Percentiles rank a stretch among this genome's conserved stretches.
These are phyloP conservation scores for Fraxinus greggii DNA, from an alignment of 305 asterid genomes.

Conservation along the genomic window DNA sequence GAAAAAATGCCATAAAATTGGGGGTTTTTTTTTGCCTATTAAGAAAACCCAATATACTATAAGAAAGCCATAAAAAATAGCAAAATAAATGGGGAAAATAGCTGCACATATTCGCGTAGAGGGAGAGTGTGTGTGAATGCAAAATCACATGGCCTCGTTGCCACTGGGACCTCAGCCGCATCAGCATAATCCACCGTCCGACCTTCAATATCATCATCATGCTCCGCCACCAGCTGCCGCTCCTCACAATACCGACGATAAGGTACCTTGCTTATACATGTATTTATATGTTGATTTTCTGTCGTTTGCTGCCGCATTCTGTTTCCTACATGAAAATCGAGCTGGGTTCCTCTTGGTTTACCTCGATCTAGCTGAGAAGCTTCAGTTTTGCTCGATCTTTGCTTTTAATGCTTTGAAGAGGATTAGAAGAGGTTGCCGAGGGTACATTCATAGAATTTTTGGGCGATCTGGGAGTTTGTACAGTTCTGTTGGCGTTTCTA, in stretches of 20 bases:
- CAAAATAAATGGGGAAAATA: background rate
- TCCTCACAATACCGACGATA: conserved; percentile 62
- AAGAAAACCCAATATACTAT: background rate
- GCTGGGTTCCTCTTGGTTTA: conserved; percentile 22
- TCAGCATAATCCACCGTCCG: conserved; percentile 48
- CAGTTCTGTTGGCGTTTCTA: conserved; percentile 12
- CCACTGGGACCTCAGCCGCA: conserved; percentile 72
- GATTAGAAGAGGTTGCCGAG: background rate
- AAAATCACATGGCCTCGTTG: conserved; percentile 76
- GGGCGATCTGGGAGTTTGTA: conserved; percentile 35
- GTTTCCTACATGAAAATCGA: conserved; percentile 29
- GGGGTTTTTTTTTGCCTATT: no score
- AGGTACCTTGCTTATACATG: conserved; percentile 36
- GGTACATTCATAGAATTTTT: conserved; percentile 27
- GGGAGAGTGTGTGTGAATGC: conserved; percentile 23
- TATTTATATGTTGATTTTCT: background rate
- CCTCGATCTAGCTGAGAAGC: conserved; percentile 49
- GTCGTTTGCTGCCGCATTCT: background rate
- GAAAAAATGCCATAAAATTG: background rate
- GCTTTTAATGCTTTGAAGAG: conserved; percentile 14
- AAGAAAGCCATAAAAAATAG: background rate
- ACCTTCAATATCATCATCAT: conserved; percentile 43
- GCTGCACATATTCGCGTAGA: background rate
- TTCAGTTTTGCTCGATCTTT: conserved; percentile 24
- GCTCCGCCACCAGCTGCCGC: conserved; percentile 35